These are phyloP conservation scores for Lachnellula cervina DNA, from an alignment of 2,329 filamentous ascomycete species.

Conservation along the genomic window DNA sequence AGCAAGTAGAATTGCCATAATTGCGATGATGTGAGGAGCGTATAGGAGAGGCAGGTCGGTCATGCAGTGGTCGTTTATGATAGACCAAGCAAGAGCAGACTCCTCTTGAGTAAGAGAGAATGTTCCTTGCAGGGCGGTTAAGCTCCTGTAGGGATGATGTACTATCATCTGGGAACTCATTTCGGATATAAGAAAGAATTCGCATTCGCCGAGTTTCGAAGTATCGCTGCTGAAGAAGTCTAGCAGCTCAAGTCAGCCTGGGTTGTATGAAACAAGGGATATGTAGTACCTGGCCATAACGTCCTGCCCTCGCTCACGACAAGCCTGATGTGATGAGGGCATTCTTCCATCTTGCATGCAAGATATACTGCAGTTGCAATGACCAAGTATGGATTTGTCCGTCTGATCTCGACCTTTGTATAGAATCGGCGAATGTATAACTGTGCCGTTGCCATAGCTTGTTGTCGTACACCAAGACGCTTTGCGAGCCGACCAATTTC, in stretches of 20 bases:
- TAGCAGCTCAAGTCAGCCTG: constrained; percentile 23
- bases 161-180: constrained; percentile 70
- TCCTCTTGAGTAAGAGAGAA: constrained; percentile 61
- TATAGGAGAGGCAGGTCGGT: constrained; percentile 66
- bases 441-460: constrained; percentile 89
- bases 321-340: constrained; percentile 89
- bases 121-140: constrained; percentile 56
- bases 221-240: constrained; percentile 61
- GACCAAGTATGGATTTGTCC: constrained; percentile 89
- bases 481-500: constrained; percentile 80
- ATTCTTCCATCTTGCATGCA: constrained; percentile 97
- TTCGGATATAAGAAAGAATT: constrained; percentile 69
- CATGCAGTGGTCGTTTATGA: constrained; percentile 70
- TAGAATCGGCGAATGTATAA: constrained; percentile 95
- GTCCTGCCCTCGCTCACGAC: constrained; percentile 81
- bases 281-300: constrained; percentile 66
- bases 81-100: constrained; percentile 59
- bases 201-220: constrained; percentile 67
- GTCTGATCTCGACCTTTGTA: constrained; percentile 80
- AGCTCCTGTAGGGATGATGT: constrained; percentile 66
- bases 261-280: not conserved
- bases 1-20: constrained; percentile 65
- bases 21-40: constrained; percentile 63
- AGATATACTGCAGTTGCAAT: constrained; percentile 92
- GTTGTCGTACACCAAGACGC: constrained; percentile 79